phyloP scores from a whole-genome alignment of 2,329 filamentous ascomycete genomes.

The Colletotrichum sp. region DNA sequence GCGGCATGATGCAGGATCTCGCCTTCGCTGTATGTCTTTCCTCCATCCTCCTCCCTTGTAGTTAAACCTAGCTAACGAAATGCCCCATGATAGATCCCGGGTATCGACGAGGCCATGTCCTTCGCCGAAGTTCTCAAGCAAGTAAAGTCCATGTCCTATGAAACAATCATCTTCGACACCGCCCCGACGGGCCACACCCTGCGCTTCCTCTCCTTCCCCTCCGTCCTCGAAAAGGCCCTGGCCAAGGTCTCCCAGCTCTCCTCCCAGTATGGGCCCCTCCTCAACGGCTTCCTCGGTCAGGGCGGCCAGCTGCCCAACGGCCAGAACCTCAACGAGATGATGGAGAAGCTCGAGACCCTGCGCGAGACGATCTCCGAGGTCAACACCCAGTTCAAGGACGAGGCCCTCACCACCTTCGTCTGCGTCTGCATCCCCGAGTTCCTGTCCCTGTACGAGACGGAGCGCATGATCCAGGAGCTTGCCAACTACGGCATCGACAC shows the following conservation, averaged over 20 bases:
- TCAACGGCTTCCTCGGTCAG: slow-evolving; percentile 89
- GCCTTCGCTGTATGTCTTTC: slow-evolving; percentile 80
- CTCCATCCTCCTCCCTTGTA: not conserved
- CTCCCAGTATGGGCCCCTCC: slow-evolving; percentile 91
- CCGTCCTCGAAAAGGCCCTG: slow-evolving; percentile 97
- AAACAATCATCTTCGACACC: slow-evolving; percentile 99
- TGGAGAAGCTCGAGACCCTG: slow-evolving; percentile 92
- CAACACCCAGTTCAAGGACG: slow-evolving; percentile 97
- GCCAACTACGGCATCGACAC: slow-evolving; percentile 94
- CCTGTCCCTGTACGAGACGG: slow-evolving; percentile 94
- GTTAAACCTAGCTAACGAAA: not conserved
- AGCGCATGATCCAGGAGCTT: slow-evolving; percentile 99
- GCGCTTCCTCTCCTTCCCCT: slow-evolving; percentile 97
- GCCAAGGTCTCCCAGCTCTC: slow-evolving; percentile 95
- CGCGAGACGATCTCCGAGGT: slow-evolving; percentile 94
- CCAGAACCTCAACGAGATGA: slow-evolving; percentile 89
- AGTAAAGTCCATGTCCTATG: slow-evolving; percentile 98
- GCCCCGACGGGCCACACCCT: slow-evolving; percentile 97
- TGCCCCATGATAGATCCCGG: slow-evolving; percentile 74
- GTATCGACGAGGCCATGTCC: slow-evolving; percentile 99
- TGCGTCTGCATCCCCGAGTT: slow-evolving; percentile 99
- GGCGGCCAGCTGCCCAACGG: slow-evolving; percentile 81
- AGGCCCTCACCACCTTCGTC: slow-evolving; percentile 93
- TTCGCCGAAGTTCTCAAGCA: slow-evolving; percentile 99
- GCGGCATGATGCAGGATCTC: slow-evolving; percentile 98